phyloP scores from a whole-genome alignment of 2,329 filamentous ascomycete species.

The Talaromyces funiculosus region DNA sequence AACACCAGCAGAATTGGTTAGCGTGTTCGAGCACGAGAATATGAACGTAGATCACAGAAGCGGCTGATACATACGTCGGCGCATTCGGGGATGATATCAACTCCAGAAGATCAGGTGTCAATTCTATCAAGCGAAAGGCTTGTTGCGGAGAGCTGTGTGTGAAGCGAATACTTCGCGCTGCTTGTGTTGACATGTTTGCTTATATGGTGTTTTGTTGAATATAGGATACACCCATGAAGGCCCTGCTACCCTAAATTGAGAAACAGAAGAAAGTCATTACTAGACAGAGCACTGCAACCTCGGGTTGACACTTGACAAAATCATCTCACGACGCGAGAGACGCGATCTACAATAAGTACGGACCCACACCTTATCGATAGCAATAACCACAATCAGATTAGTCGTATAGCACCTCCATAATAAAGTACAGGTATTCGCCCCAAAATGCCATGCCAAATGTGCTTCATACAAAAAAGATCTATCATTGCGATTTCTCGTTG shows the following conservation, averaged over 20 bases:
- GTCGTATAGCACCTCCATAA: background rate
- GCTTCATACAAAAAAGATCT: conserved; percentile 3
- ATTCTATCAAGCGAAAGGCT: conserved; percentile 55
- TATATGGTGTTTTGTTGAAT: background rate
- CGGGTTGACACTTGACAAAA: background rate
- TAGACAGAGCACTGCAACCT: background rate
- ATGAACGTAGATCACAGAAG: background rate
- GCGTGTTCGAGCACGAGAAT: too few relatives aligned
- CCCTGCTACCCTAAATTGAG: background rate
- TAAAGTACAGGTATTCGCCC: background rate
- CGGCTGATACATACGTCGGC: conserved; percentile 27
- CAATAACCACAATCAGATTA: background rate
- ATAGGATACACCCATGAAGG: too few relatives aligned
- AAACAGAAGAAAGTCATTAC: background rate
- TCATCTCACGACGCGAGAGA: conserved; percentile 12
- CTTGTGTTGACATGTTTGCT: conserved; percentile 35
- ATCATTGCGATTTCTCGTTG: background rate
- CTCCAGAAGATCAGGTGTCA: conserved; percentile 53
- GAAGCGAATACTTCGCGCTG: conserved; percentile 33
- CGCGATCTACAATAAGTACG: conserved; percentile 23
- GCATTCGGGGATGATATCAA: conserved; percentile 46
- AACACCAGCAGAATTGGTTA: background rate
- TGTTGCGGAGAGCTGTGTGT: conserved; percentile 43
- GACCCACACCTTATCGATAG: conserved; percentile 28
- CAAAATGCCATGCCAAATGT: background rate